Conservation (phyloP, 148 eudicot species). For the Heliamphora exappendiculata region DNA sequence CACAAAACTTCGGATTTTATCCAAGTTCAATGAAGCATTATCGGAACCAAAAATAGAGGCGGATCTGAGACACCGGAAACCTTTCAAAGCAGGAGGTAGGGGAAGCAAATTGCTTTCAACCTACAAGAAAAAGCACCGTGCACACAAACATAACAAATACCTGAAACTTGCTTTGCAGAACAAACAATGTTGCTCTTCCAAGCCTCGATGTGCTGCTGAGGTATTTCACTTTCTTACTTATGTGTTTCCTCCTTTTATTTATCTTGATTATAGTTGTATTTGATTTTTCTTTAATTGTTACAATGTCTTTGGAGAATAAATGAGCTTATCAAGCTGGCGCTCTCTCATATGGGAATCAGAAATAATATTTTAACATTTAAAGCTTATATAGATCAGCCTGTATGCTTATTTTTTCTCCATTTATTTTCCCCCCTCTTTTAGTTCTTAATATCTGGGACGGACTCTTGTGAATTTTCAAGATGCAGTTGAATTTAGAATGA, state of each 20-base stretch:
- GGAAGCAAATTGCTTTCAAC: constrained; percentile 31
- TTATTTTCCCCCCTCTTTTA: background rate
- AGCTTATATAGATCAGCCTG: background rate
- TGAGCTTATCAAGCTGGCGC: background rate
- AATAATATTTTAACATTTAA: background rate
- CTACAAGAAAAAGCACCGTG: constrained; percentile 40
- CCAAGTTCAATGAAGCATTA: constrained; percentile 37
- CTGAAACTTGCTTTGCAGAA: constrained; percentile 30
- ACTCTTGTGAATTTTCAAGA: no score
- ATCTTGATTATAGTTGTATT: constrained; percentile 4
- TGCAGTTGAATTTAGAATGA: background rate
- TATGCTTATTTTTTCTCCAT: background rate
- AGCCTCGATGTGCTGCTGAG: constrained; percentile 22
- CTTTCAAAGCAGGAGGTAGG: constrained; percentile 32
- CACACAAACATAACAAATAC: constrained; percentile 32
- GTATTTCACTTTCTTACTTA: constrained; percentile 16
- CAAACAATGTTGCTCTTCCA: constrained; percentile 24
- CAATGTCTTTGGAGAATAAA: background rate
- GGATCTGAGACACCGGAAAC: constrained; percentile 24
- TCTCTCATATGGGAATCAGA: background rate
- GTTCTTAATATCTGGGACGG: background rate
- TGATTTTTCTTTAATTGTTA: background rate
- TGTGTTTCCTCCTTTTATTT: background rate
- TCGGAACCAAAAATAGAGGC: constrained; percentile 22
- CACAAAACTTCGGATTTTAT: constrained; percentile 65